Evolutionary conservation across 2,329 filamentous ascomycete genomes (phyloP).

Genomic region (Periconia macrospinosa): DNA sequence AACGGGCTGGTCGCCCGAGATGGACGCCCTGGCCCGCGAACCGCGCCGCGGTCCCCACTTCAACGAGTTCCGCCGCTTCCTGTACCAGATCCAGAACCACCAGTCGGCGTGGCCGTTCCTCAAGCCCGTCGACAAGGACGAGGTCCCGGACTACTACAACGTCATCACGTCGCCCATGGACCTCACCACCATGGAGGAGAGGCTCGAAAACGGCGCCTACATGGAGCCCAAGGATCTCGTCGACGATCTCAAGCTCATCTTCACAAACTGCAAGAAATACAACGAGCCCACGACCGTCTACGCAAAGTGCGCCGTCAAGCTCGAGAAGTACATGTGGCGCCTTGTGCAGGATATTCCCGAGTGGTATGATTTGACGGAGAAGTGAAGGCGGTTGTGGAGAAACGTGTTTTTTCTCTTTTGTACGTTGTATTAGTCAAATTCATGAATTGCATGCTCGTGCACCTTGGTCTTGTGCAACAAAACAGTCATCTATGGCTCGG

Average conservation of each 20-base stretch:
- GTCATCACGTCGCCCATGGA: constrained; percentile 99
- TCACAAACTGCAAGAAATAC: constrained; percentile 93
- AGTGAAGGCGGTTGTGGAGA: background rate
- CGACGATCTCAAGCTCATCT: constrained; percentile 83
- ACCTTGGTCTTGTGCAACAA: too few species aligned
- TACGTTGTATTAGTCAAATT: too few species aligned
- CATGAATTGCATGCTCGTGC: too few species aligned
- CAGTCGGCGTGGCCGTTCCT: constrained; percentile 93
- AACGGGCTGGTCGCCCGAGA: constrained; percentile 93
- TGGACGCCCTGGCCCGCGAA: constrained; percentile 94
- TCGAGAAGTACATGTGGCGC: constrained; percentile 94
- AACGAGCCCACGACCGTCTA: constrained; percentile 96
- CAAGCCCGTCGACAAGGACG: constrained; percentile 89
- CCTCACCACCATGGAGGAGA: constrained; percentile 90
- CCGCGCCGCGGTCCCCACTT: constrained; percentile 96
- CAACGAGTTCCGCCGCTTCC: constrained; percentile 86
- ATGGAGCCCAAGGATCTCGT: constrained; percentile 90
- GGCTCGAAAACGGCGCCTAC: constrained; percentile 92
- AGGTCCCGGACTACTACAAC: constrained; percentile 98
- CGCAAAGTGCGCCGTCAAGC: constrained; percentile 89
- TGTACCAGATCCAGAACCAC: constrained; percentile 95
- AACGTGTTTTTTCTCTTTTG: too few species aligned
- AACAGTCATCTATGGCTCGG: too few species aligned
- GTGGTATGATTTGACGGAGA: constrained; percentile 56
- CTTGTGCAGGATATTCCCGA: constrained; percentile 90